Evolutionary conservation across 306 rosid genomes (phyloP).

Genomic region (Vigna angularis): DNA sequence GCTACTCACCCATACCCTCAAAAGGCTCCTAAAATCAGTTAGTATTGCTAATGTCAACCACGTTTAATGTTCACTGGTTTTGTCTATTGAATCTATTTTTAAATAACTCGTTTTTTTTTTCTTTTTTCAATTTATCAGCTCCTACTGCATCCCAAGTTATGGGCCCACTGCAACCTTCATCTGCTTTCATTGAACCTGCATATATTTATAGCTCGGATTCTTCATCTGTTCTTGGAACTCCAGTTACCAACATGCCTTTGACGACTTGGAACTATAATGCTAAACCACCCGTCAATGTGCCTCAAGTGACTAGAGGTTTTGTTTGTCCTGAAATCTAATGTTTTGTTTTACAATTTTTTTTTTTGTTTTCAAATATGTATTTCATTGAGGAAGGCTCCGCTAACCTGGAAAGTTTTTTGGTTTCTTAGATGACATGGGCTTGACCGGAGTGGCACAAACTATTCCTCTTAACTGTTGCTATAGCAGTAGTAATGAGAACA

Average conservation of each 20-base stretch:
- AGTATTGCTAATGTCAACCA: constrained; percentile 24
- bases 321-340: constrained; percentile 26
- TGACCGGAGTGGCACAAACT: constrained; percentile 52
- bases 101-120: constrained; percentile 26
- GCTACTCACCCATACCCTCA: constrained; percentile 98
- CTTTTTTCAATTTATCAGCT: constrained; percentile 50
- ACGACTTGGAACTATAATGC: constrained; percentile 72
- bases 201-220: constrained; percentile 65
- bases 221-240: constrained; percentile 66
- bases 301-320: constrained; percentile 75
- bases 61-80: constrained; percentile 28
- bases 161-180: constrained; percentile 63
- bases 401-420: constrained; percentile 33
- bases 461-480: constrained; percentile 58
- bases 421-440: constrained; percentile 61
- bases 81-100: constrained; percentile 16
- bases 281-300: constrained; percentile 50
- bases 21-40: constrained; percentile 86
- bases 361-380: not conserved
- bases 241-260: constrained; percentile 57
- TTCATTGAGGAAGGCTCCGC: not conserved
- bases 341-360: not conserved
- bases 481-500: constrained; percentile 77
- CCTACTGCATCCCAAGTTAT: constrained; percentile 54
- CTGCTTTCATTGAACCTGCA: constrained; percentile 63